These are phyloP conservation scores for Stemphylium beticola DNA, from an alignment of 2,329 filamentous ascomycete genomes.

Conservation along the genomic window DNA sequence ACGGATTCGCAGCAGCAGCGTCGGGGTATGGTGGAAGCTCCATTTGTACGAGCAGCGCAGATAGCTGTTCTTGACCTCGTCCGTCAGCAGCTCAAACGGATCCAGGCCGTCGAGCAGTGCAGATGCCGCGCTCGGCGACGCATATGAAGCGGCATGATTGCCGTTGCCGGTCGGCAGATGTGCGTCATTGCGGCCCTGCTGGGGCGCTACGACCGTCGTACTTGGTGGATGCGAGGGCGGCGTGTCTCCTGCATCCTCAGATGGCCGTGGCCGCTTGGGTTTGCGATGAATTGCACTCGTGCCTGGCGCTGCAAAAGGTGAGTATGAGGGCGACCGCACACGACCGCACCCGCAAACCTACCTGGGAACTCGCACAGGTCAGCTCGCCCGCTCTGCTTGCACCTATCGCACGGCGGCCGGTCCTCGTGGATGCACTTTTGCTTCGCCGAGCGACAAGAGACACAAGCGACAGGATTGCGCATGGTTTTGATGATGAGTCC, in stretches of 20 bases:
- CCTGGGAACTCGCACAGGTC: constrained; percentile 36
- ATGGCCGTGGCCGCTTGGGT: constrained; percentile 46
- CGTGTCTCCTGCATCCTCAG: constrained; percentile 29
- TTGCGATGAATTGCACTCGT: constrained; percentile 47
- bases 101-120: constrained; percentile 43
- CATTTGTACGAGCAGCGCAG: constrained; percentile 51
- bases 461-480: constrained; percentile 50
- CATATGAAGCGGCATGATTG: constrained; percentile 19
- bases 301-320: constrained; percentile 41
- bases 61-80: constrained; percentile 52
- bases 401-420: constrained; percentile 48
- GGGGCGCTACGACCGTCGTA: constrained; percentile 16
- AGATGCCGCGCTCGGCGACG: constrained; percentile 36
- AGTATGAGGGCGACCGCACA: not conserved
- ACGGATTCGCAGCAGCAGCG: constrained; percentile 46
- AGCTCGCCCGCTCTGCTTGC: constrained; percentile 41
- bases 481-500: constrained; percentile 22
- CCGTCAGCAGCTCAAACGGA: constrained; percentile 49
- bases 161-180: constrained; percentile 33
- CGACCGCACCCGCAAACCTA: constrained; percentile 1
- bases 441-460: constrained; percentile 48
- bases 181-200: constrained; percentile 29
- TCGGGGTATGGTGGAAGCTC: constrained; percentile 52
- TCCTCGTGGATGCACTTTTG: constrained; percentile 51
- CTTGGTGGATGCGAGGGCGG: constrained; percentile 14